Percentiles rank a stretch among this genome's conserved stretches.
Evolutionary conservation across 352 stramenopile species (phyloP).

Genomic region (Phytophthora tentaculata): DNA sequence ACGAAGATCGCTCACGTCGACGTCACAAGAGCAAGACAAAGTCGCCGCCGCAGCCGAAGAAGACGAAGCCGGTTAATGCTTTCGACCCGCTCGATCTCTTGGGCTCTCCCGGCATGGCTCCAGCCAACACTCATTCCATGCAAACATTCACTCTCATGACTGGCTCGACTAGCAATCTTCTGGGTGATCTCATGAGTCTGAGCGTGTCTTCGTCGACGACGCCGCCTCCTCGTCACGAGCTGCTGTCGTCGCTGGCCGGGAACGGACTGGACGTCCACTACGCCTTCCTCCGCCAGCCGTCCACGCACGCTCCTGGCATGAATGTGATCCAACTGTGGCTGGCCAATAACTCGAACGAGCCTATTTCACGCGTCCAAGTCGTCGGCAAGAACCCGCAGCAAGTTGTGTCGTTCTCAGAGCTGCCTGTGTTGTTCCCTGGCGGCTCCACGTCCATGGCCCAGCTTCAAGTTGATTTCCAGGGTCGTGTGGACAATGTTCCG

Average conservation of each 20-base stretch:
- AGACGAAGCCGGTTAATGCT: constrained; percentile 40
- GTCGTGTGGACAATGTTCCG: constrained; percentile 69
- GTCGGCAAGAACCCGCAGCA: constrained; percentile 45
- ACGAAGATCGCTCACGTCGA: constrained; percentile 45
- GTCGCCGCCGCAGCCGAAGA: constrained; percentile 38
- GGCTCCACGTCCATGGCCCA: constrained; percentile 76
- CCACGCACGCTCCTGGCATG: constrained; percentile 66
- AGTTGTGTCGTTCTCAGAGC: constrained; percentile 82
- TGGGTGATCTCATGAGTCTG: constrained; percentile 70
- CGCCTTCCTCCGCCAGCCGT: constrained; percentile 66
- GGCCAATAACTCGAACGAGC: constrained; percentile 66
- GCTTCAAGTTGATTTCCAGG: constrained; percentile 86
- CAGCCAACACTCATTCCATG: constrained; percentile 24
- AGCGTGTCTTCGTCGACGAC: constrained; percentile 52
- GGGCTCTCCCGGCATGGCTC: constrained; percentile 25
- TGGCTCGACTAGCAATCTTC: constrained; percentile 33
- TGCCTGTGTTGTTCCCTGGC: constrained; percentile 85
- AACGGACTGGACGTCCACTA: constrained; percentile 76
- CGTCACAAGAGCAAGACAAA: constrained; percentile 49
- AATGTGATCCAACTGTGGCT: constrained; percentile 80
- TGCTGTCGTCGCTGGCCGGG: constrained; percentile 59
- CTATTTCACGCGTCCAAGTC: constrained; percentile 60
- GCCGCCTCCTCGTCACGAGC: constrained; percentile 44
- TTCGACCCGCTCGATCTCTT: constrained; percentile 64
- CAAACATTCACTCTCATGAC: constrained; percentile 20